A percentile compares a stretch with the other conserved stretches of the same genome.
These are phyloP conservation scores for Metschnikowia lunata DNA, from an alignment of 805 yeast genomes.

Conservation along the genomic window DNA sequence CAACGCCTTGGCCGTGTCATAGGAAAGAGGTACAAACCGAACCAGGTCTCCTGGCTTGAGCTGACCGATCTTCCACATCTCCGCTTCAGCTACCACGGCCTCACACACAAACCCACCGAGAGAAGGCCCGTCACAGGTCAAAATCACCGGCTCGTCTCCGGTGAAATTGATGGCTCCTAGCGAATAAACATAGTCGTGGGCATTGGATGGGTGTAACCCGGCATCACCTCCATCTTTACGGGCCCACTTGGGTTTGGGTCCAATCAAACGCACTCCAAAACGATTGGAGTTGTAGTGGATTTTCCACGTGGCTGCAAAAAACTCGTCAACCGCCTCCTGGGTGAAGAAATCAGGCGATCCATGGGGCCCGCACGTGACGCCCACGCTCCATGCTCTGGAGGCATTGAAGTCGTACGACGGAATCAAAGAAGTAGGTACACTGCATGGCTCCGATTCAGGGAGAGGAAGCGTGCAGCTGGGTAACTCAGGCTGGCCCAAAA, in stretches of 20 bases:
- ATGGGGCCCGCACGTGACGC: slow-evolving; percentile 96
- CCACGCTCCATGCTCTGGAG: slow-evolving; percentile 70
- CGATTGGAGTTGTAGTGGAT: slow-evolving; percentile 96
- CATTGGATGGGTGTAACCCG: slow-evolving; percentile 97
- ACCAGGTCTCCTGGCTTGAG: slow-evolving; percentile 90
- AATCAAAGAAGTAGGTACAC: slow-evolving; percentile 52
- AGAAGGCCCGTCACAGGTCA: slow-evolving; percentile 97
- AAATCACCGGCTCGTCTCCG: slow-evolving; percentile 96
- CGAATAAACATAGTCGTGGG: slow-evolving; percentile 95
- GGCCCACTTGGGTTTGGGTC: slow-evolving; percentile 97
- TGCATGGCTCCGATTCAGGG: slow-evolving; percentile 61
- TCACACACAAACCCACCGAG: slow-evolving; percentile 97
- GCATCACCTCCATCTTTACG: slow-evolving; percentile 96
- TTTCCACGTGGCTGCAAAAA: slow-evolving; percentile 81
- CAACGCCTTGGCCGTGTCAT: slow-evolving; percentile 61
- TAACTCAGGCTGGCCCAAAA: slow-evolving; percentile 73
- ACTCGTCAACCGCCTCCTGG: slow-evolving; percentile 65
- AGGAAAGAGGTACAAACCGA: slow-evolving; percentile 72
- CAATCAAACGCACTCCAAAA: slow-evolving; percentile 90
- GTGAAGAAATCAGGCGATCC: slow-evolving; percentile 95
- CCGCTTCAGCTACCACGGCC: slow-evolving; percentile 93
- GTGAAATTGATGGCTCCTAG: slow-evolving; percentile 96
- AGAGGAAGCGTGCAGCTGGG: slow-evolving; percentile 66
- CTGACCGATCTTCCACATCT: slow-evolving; percentile 98
- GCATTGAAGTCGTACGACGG: slow-evolving; percentile 44